phyloP scores from a whole-genome alignment of 768 basidiomycete species.

The Phaeotremella skinneri region DNA sequence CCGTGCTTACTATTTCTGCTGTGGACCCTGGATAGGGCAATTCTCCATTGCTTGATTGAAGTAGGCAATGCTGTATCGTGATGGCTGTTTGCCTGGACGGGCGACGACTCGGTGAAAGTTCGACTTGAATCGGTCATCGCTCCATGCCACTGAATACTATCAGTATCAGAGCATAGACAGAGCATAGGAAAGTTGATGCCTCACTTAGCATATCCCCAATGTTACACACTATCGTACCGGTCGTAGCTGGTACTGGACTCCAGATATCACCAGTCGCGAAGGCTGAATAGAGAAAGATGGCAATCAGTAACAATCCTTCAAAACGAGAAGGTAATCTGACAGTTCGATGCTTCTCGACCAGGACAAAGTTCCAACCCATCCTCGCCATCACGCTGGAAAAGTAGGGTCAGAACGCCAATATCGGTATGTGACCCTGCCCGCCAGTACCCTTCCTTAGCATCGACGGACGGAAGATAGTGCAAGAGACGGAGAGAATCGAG shows the following conservation, averaged over 20 bases:
- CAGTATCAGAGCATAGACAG: not conserved
- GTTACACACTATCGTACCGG: not conserved
- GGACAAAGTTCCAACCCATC: conserved; percentile 1
- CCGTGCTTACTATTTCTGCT: not conserved
- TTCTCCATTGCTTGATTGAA: conserved; percentile 1
- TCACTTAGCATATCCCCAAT: not conserved
- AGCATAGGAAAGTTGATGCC: not conserved
- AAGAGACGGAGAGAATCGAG: not conserved
- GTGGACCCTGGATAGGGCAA: not conserved
- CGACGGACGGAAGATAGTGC: not conserved
- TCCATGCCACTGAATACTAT: not conserved
- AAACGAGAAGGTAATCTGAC: not conserved
- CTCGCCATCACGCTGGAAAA: not conserved
- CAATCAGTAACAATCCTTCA: conserved; percentile 1
- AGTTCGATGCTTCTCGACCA: not conserved
- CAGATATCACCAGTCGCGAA: not conserved
- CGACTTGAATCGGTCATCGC: not conserved
- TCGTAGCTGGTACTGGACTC: not conserved
- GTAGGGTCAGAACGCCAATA: not conserved
- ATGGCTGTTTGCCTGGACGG: not conserved
- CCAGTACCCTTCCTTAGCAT: not conserved
- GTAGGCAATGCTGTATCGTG: not conserved
- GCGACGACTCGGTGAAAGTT: not conserved
- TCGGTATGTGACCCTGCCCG: not conserved
- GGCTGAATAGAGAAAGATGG: not conserved